These are phyloP conservation scores for Penicillium ochrochloron DNA, from an alignment of 495 filamentous ascomycete species.

Conservation along the genomic window DNA sequence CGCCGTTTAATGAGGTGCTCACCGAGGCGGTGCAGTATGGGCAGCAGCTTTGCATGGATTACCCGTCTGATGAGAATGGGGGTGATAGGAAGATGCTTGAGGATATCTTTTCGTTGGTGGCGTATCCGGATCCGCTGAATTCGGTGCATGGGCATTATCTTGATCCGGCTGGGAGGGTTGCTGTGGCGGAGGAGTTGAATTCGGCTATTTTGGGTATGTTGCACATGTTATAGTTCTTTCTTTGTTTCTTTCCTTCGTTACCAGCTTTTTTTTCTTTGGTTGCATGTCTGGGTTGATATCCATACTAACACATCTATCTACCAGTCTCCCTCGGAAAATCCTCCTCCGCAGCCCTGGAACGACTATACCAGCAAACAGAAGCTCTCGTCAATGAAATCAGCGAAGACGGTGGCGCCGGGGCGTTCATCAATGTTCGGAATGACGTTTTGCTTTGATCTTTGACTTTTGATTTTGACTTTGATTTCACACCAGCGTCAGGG, in stretches of 20 bases:
- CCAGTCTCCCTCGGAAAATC: conserved; percentile 89
- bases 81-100: conserved; percentile 75
- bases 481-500: not conserved
- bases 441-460: conserved; percentile 56
- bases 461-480: conserved; percentile 45
- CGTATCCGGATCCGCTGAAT: conserved; percentile 79
- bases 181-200: conserved; percentile 93
- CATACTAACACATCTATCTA: conserved; percentile 25
- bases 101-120: conserved; percentile 88
- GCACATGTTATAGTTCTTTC: conserved; percentile 22
- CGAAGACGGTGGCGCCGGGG: conserved; percentile 81
- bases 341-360: conserved; percentile 83
- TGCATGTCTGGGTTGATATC: conserved; percentile 7
- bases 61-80: conserved; percentile 65
- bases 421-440: conserved; percentile 81
- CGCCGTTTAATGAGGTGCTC: conserved; percentile 60
- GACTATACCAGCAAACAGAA: conserved; percentile 83
- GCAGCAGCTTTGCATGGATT: conserved; percentile 75
- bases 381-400: conserved; percentile 82
- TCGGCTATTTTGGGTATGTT: conserved; percentile 85
- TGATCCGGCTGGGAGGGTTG: conserved; percentile 72
- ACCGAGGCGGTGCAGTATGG: conserved; percentile 80
- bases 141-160: conserved; percentile 77
- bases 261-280: conserved; percentile 14
- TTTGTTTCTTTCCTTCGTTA: conserved; percentile 14